Evolutionary conservation across 495 filamentous ascomycete genomes (phyloP).

Genomic region (Cercophora scortea): DNA sequence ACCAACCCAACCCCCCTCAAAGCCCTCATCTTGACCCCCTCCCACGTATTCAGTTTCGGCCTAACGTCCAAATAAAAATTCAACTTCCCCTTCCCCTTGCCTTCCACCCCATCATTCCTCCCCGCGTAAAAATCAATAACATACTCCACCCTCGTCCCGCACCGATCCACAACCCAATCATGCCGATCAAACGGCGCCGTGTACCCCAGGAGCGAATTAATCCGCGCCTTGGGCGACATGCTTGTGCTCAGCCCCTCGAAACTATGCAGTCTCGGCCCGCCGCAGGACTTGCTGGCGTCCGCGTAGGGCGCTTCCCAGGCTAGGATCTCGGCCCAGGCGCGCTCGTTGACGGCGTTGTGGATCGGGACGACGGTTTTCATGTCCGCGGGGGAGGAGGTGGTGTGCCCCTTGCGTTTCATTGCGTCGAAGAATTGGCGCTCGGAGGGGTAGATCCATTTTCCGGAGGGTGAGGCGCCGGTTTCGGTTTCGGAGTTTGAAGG

Average conservation of each 20-base stretch:
- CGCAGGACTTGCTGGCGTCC: slow-evolving; percentile 44
- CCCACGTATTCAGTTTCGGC: slow-evolving; percentile 87
- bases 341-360: slow-evolving; percentile 94
- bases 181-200: slow-evolving; percentile 89
- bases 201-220: slow-evolving; percentile 79
- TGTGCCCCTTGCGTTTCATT: slow-evolving; percentile 72
- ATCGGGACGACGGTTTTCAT: slow-evolving; percentile 92
- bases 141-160: slow-evolving; percentile 84
- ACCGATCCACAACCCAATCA: slow-evolving; percentile 94
- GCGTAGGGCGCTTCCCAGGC: slow-evolving; percentile 71
- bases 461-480: slow-evolving; percentile 58
- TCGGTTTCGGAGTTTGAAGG: slow-evolving; percentile 67
- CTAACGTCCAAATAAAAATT: slow-evolving; percentile 94
- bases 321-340: slow-evolving; percentile 76
- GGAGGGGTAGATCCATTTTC: slow-evolving; percentile 96
- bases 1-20: slow-evolving; percentile 54
- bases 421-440: slow-evolving; percentile 95
- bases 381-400: slow-evolving; percentile 49
- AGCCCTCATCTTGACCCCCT: slow-evolving; percentile 81
- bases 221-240: slow-evolving; percentile 72
- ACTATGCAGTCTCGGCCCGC: slow-evolving; percentile 73
- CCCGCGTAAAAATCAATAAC: slow-evolving; percentile 97
- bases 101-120: slow-evolving; percentile 37
- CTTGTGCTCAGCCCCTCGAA: slow-evolving; percentile 68
- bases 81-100: slow-evolving; percentile 51